Conservation (phyloP, 2,329 filamentous ascomycete genomes). For the Penicillium verrucosum region DNA sequence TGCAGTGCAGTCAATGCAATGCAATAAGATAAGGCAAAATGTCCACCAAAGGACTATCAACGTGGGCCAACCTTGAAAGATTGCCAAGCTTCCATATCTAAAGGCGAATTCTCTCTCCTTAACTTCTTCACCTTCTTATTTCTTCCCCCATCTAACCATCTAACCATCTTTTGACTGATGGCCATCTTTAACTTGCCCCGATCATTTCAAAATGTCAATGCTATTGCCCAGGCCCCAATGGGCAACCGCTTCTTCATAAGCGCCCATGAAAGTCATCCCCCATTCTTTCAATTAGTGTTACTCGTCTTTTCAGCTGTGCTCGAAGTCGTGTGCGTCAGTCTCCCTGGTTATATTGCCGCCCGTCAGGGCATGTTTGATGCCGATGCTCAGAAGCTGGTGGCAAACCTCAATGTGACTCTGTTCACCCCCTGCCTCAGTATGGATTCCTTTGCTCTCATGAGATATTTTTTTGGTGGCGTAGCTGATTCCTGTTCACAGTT, state of each 20-base stretch:
- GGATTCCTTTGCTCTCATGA: slow-evolving; percentile 30
- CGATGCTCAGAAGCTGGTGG: slow-evolving; percentile 92
- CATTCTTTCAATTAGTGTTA: slow-evolving; percentile 62
- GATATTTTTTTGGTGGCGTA: background rate
- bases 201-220: slow-evolving; percentile 47
- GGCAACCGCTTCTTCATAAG: slow-evolving; percentile 19
- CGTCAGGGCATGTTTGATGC: slow-evolving; percentile 89
- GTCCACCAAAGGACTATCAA: slow-evolving; percentile 3
- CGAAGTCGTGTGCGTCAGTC: slow-evolving; percentile 89
- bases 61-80: slow-evolving; percentile 2
- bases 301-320: slow-evolving; percentile 93
- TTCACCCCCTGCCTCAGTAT: slow-evolving; percentile 95
- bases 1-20: background rate
- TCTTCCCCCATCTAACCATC: background rate
- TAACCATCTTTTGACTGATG: slow-evolving; percentile 23
- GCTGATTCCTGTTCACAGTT: slow-evolving; percentile 53
- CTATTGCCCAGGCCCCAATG: slow-evolving; percentile 24
- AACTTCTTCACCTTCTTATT: background rate
- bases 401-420: slow-evolving; percentile 91
- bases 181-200: slow-evolving; percentile 49
- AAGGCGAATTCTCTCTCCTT: background rate
- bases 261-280: slow-evolving; percentile 45
- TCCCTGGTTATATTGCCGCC: slow-evolving; percentile 91
- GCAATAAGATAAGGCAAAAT: slow-evolving; percentile 1
- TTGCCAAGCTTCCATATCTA: background rate